Conservation (phyloP, 139 green algal species). For the Volvox reticuliferus region DNA sequence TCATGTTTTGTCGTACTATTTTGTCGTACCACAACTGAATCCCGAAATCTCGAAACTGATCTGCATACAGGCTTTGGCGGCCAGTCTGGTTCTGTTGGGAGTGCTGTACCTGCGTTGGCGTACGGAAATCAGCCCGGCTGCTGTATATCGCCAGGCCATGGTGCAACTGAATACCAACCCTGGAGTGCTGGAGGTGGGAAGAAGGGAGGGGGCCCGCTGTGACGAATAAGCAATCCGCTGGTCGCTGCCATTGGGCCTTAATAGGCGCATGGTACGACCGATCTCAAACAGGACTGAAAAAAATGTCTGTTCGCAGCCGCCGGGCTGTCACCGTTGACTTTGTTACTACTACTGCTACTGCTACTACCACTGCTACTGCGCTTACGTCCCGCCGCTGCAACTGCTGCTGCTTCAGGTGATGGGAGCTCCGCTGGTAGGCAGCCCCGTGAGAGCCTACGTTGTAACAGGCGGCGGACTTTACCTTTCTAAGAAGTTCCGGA, state of each 20-base stretch:
- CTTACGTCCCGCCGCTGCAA: too few species aligned
- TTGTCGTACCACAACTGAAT: too few species aligned
- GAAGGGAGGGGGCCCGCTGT: neutral
- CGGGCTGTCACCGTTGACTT: too few species aligned
- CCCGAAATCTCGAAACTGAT: too few species aligned
- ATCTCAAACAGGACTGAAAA: too few species aligned
- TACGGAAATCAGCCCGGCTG: conserved; percentile 63
- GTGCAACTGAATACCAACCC: conserved; percentile 77
- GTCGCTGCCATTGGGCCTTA: too few species aligned
- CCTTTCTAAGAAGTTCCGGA: conserved; percentile 36
- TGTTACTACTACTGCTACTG: too few species aligned
- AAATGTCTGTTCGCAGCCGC: too few species aligned
- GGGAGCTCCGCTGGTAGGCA: conserved; percentile 80
- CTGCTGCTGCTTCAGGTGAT: conserved; percentile 67
- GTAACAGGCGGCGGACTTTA: conserved; percentile 74
- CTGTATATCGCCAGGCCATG: conserved; percentile 78
- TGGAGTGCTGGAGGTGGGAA: conserved; percentile 72
- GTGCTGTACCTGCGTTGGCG: conserved; percentile 59
- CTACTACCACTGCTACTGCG: too few species aligned
- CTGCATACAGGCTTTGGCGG: conserved; percentile 56
- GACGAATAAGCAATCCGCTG: too few species aligned
- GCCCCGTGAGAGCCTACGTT: conserved; percentile 71
- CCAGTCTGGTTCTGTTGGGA: conserved; percentile 53
- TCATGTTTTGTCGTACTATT: too few species aligned
- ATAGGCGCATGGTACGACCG: too few species aligned